These are phyloP conservation scores for Raffaelea albimanens DNA, from an alignment of 2,329 filamentous ascomycete genomes.

Conservation along the genomic window DNA sequence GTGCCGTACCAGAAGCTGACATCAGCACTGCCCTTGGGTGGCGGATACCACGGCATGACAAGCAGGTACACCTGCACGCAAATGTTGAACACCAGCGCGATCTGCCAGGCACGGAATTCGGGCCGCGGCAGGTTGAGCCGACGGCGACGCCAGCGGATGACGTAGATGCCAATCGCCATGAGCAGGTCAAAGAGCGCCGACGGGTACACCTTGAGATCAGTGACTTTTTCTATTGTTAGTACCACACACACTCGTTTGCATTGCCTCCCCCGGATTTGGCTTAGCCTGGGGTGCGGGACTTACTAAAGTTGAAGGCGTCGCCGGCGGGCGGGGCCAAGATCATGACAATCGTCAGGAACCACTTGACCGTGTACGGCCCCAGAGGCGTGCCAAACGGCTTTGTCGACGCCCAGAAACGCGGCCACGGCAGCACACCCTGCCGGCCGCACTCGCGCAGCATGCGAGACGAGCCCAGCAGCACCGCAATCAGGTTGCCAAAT, in stretches of 20 bases:
- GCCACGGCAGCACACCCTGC: slow-evolving; percentile 50
- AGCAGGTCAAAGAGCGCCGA: slow-evolving; percentile 45
- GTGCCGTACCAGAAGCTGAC: slow-evolving; percentile 69
- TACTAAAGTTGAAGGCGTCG: slow-evolving; percentile 54
- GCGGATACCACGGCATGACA: slow-evolving; percentile 65
- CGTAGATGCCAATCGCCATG: slow-evolving; percentile 46
- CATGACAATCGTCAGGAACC: slow-evolving; percentile 46
- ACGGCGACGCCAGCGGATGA: slow-evolving; percentile 45
- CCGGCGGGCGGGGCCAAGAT: slow-evolving; percentile 52
- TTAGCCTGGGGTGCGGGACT: slow-evolving; percentile 4
- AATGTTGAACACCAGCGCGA: slow-evolving; percentile 49
- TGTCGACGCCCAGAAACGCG: slow-evolving; percentile 51
- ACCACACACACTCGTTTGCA: too few relatives aligned
- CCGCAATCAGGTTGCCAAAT: slow-evolving; percentile 48
- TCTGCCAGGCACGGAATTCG: slow-evolving; percentile 50
- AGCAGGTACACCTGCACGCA: slow-evolving; percentile 52
- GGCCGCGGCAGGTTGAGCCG: slow-evolving; percentile 36
- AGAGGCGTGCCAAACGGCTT: slow-evolving; percentile 54
- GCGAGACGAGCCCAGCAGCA: slow-evolving; percentile 45
- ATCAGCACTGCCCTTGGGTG: slow-evolving; percentile 51
- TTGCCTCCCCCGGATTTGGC: not conserved
- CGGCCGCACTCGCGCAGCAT: slow-evolving; percentile 51
- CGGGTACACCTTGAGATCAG: slow-evolving; percentile 51
- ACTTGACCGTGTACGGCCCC: slow-evolving; percentile 49
- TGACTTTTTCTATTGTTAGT: too few relatives aligned